Evolutionary conservation across 2,329 filamentous ascomycete species (phyloP).

Genomic region (Raffaelea albimanens): DNA sequence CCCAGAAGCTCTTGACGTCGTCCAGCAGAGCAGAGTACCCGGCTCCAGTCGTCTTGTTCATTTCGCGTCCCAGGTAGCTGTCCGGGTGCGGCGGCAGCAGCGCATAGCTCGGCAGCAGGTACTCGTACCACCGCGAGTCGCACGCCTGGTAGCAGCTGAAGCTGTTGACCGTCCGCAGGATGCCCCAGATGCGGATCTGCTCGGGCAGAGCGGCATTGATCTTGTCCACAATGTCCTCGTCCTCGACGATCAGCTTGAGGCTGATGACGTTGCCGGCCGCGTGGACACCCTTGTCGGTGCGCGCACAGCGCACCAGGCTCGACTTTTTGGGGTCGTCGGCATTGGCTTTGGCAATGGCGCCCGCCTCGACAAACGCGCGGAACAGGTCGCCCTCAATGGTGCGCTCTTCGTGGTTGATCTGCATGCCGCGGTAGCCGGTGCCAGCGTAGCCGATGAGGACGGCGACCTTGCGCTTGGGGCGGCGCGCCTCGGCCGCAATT

Average conservation of each 20-base stretch:
- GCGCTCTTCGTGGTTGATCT: slow-evolving; percentile 73
- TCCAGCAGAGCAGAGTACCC: no score
- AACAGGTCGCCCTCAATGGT: slow-evolving; percentile 97
- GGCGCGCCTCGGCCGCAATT: slow-evolving; percentile 73
- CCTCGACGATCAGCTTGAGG: slow-evolving; percentile 90
- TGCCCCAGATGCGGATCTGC: slow-evolving; percentile 93
- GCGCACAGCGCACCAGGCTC: slow-evolving; percentile 82
- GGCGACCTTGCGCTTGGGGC: slow-evolving; percentile 89
- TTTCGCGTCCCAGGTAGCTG: slow-evolving; percentile 73
- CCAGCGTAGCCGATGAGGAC: slow-evolving; percentile 94
- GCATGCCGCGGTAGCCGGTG: slow-evolving; percentile 95
- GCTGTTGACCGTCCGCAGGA: slow-evolving; percentile 76
- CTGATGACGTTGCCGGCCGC: slow-evolving; percentile 93
- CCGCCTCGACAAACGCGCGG: slow-evolving; percentile 78
- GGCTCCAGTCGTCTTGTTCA: no score
- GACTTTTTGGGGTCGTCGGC: slow-evolving; percentile 96
- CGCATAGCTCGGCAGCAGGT: slow-evolving; percentile 86
- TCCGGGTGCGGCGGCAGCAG: slow-evolving; percentile 87
- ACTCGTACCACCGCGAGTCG: slow-evolving; percentile 95
- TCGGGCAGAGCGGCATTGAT: slow-evolving; percentile 79
- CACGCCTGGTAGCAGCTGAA: slow-evolving; percentile 95
- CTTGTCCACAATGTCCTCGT: slow-evolving; percentile 75
- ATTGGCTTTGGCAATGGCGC: slow-evolving; percentile 93
- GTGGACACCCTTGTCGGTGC: slow-evolving; percentile 96
- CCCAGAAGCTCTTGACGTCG: slow-evolving; percentile 77